phyloP scores from a whole-genome alignment of 2,329 filamentous ascomycete species.

The Aureobasidium sp. region DNA sequence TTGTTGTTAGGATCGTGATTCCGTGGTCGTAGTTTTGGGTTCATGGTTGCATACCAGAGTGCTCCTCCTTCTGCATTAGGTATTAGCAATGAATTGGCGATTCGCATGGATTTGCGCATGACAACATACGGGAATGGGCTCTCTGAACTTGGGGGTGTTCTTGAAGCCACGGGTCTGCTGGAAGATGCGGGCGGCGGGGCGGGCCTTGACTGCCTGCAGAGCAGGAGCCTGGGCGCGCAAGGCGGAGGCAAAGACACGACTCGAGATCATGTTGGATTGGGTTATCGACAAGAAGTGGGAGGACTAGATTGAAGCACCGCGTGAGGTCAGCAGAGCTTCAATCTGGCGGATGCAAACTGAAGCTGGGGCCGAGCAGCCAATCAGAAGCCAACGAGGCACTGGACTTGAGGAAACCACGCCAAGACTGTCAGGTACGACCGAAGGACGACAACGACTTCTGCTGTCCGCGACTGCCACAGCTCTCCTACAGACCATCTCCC shows the following conservation, averaged over 20 bases:
- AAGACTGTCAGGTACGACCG: slow-evolving; percentile 6
- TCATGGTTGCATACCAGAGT: slow-evolving; percentile 48
- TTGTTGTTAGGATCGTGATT: background rate
- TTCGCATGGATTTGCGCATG: background rate
- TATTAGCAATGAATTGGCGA: background rate
- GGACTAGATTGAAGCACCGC: background rate
- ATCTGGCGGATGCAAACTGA: slow-evolving; percentile 1
- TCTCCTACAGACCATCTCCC: slow-evolving; percentile 1
- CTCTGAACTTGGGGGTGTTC: slow-evolving; percentile 24
- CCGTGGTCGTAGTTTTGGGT: background rate
- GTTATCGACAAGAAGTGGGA: background rate
- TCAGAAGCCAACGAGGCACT: background rate
- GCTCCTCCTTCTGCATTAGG: slow-evolving; percentile 52
- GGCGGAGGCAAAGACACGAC: slow-evolving; percentile 30
- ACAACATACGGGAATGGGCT: slow-evolving; percentile 28
- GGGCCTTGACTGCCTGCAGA: slow-evolving; percentile 13
- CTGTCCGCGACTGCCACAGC: background rate
- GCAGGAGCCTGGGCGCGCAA: slow-evolving; percentile 26
- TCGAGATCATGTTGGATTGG: slow-evolving; percentile 28
- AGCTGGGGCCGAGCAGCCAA: slow-evolving; percentile 7
- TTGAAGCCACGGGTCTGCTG: slow-evolving; percentile 29
- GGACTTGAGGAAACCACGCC: background rate
- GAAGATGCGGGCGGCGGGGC: slow-evolving; percentile 15
- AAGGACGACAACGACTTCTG: slow-evolving; percentile 8
- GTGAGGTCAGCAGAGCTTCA: slow-evolving; percentile 12